These are phyloP conservation scores for Sporisorium sorghi DNA, from an alignment of 1,284 basidiomycete genomes.

Conservation along the genomic window DNA sequence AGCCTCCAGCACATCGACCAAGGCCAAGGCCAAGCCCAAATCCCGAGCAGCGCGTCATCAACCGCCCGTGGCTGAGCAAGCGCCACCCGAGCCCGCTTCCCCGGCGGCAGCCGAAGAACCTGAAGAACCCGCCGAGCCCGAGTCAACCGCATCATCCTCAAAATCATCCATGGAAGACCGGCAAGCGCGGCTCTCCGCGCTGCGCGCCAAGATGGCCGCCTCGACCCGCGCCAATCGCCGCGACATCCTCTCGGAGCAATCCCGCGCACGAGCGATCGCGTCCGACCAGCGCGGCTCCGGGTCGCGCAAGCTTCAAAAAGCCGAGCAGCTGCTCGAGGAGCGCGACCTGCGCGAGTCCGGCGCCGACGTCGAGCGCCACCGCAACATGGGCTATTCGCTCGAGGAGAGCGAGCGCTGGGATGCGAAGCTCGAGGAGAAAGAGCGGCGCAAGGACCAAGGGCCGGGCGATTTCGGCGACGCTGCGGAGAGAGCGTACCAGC, in stretches of 20 bases:
- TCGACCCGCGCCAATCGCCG: constrained; percentile 60
- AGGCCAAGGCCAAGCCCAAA: constrained; percentile 24
- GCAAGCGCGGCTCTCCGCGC: constrained; percentile 26
- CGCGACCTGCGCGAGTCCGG: constrained; percentile 88
- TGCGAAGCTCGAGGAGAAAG: constrained; percentile 82
- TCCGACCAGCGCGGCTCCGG: constrained; percentile 24
- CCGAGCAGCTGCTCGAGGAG: constrained; percentile 85
- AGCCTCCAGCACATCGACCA: background rate
- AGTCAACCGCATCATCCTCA: constrained; percentile 1
- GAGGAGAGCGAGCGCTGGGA: constrained; percentile 96
- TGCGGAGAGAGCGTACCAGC: constrained; percentile 88
- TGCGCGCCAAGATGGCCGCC: constrained; percentile 46
- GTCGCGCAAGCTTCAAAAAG: constrained; percentile 72
- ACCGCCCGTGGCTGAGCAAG: constrained; percentile 12
- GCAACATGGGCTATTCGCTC: constrained; percentile 92
- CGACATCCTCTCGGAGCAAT: constrained; percentile 54
- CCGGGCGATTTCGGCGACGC: constrained; percentile 92
- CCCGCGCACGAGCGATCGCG: constrained; percentile 37
- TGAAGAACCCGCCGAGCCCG: background rate
- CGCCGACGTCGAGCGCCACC: constrained; percentile 78
- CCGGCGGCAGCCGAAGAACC: background rate
- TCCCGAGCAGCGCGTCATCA: constrained; percentile 31
- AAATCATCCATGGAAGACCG: constrained; percentile 35
- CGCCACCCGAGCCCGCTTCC: background rate
- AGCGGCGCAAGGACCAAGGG: constrained; percentile 81